Evolutionary conservation across 208 protist species (phyloP).

Genomic region (Perkinsela sp.): DNA sequence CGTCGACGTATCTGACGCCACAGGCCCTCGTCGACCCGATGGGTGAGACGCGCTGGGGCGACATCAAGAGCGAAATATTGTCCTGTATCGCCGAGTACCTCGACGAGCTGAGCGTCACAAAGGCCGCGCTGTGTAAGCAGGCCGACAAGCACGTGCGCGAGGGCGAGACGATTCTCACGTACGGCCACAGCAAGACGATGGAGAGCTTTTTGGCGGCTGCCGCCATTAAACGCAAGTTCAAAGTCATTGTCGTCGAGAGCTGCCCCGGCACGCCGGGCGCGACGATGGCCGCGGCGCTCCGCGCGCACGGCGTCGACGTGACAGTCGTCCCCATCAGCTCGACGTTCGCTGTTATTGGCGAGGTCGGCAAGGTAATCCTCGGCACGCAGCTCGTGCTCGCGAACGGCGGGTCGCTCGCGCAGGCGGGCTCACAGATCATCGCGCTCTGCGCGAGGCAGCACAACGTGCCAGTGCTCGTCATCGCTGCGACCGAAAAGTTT

Average conservation of each 20-base stretch:
- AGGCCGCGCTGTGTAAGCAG: slow-evolving; percentile 2
- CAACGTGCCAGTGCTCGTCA: slow-evolving; percentile 76
- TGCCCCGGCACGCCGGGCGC: slow-evolving; percentile 27
- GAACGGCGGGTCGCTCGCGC: slow-evolving; percentile 81
- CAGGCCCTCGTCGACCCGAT: not conserved
- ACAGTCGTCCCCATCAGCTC: slow-evolving; percentile 75
- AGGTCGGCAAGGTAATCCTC: slow-evolving; percentile 87
- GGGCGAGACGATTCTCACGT: slow-evolving; percentile 43
- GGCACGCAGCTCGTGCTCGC: slow-evolving; percentile 73
- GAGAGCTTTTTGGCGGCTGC: slow-evolving; percentile 22
- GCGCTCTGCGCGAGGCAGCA: slow-evolving; percentile 76
- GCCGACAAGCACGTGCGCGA: not conserved
- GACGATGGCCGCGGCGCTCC: slow-evolving; percentile 38
- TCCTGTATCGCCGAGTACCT: not conserved
- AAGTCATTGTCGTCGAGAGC: slow-evolving; percentile 75
- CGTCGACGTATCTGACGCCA: not conserved
- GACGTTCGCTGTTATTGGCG: slow-evolving; percentile 84
- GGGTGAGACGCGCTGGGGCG: not conserved
- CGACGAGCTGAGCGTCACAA: slow-evolving; percentile 3
- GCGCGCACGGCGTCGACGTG: slow-evolving; percentile 29
- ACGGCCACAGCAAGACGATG: slow-evolving; percentile 30
- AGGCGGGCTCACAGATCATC: slow-evolving; percentile 67
- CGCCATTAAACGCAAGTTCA: slow-evolving; percentile 33
- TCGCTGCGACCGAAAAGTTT: slow-evolving; percentile 78
- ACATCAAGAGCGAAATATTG: slow-evolving; percentile 4